Evolutionary conservation across 169 alveolate genomes (phyloP).

Genomic region (Amoebophrya sp.): DNA sequence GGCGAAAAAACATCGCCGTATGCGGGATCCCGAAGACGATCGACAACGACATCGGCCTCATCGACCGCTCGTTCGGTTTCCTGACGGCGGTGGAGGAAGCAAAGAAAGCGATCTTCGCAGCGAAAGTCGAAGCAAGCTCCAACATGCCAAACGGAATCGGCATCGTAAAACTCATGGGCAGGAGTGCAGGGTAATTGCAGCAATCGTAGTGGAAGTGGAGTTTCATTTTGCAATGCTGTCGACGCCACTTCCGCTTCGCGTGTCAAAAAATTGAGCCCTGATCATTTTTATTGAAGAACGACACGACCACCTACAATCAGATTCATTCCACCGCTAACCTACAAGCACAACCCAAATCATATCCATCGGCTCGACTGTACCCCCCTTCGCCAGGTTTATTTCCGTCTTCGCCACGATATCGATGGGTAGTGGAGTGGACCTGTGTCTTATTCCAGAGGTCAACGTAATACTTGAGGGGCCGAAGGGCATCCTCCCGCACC

Average conservation of each 20-base stretch:
- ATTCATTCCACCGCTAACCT: too few relatives aligned
- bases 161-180: conserved; percentile 70
- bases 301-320: neutral
- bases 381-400: too few relatives aligned
- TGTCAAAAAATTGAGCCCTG: too few relatives aligned
- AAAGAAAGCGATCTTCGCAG: conserved; percentile 57
- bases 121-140: conserved; percentile 60
- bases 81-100: conserved; percentile 61
- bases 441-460: conserved; percentile 27
- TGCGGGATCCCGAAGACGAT: conserved; percentile 79
- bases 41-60: conserved; percentile 75
- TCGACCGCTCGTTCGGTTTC: conserved; percentile 70
- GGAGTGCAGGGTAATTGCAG: conserved; percentile 51
- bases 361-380: too few relatives aligned
- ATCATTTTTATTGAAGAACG: neutral
- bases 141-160: conserved; percentile 67
- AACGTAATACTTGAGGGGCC: conserved; percentile 15
- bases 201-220: neutral
- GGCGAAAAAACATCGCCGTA: conserved; percentile 39
- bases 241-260: too few relatives aligned
- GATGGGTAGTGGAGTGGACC: conserved; percentile 8
- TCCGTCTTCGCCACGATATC: neutral
- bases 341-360: too few relatives aligned
- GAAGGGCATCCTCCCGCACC: conserved; percentile 10
- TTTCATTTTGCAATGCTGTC: neutral